Evolutionary conservation across 768 basidiomycete genomes (phyloP), one percentile per base, ranked within the genome.

Genomic region (Naganishia vaughanmartiniae): DNA sequence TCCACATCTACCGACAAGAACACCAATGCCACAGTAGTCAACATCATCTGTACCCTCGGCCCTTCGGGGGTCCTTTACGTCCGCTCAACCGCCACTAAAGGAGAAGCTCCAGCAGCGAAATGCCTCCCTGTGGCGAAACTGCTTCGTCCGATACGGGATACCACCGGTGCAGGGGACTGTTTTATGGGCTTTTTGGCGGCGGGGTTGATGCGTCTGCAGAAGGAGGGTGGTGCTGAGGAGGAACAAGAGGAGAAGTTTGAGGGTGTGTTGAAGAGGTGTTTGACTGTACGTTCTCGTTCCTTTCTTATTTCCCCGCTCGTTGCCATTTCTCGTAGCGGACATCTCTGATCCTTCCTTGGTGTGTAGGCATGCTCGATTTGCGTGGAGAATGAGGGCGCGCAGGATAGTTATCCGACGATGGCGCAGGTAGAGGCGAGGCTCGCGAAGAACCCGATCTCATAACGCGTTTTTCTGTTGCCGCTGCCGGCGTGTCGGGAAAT

Each of bases 101-200:
- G 24, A 57, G 60, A 19, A 5, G n/a, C 58, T 15, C 12, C 46
- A 15, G 31, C 26, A 2, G 65, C 74, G 24, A 70, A 71, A 12
- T 67, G 78, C 55, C 68, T 79, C 19, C 76, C 76, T 19, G 77
- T 78, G 17, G 79, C 70, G 4, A 76, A 71, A 42, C 54, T 81
- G 21, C 30, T 68, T 2, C 69, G 73, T 28, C 72, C 74, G 7
- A 60, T 80, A 6, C 75, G 71, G 66, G 81, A 81, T 68, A 80
- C 78, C 4, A 81, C 81, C 2, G 81, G 81, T 24, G 81, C 81
- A 12, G 81, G 81, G 15, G 81, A 81, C 69, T 79, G 78, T 67
- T 81, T 81, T 66, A 74, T 78, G 15, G 81, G 81, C 6, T 79
- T 75, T 54, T 78, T 81, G 36, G 77, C 74, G 3, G 77, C 78